Evolutionary conservation across 179 eudicot species (phyloP).

Genomic region (Silene coronaria): DNA sequence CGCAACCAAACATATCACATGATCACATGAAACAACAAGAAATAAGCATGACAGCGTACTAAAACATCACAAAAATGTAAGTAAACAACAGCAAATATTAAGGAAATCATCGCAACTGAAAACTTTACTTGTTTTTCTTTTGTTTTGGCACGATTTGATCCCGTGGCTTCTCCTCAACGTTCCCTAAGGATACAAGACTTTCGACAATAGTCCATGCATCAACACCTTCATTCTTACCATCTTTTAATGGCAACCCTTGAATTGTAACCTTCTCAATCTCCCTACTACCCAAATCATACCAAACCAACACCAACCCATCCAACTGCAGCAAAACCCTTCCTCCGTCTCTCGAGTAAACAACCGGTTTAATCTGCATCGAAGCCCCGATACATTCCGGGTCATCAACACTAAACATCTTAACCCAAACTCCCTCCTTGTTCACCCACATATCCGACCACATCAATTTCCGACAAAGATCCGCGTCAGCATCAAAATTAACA

Average conservation of each 20-base stretch:
- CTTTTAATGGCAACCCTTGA: background rate
- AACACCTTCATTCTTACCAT: background rate
- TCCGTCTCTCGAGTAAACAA: constrained; percentile 11
- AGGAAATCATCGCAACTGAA: too few species aligned
- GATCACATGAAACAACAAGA: too few species aligned
- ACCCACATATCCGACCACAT: constrained; percentile 6
- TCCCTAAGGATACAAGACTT: constrained; percentile 4
- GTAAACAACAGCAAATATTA: too few species aligned
- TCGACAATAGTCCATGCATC: background rate
- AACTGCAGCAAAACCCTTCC: background rate
- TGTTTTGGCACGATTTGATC: background rate
- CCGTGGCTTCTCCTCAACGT: background rate
- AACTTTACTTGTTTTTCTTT: constrained; percentile 5
- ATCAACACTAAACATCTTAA: constrained; percentile 4
- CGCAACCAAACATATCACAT: too few species aligned
- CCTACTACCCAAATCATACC: constrained; percentile 10
- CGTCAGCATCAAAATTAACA: background rate
- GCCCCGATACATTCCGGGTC: background rate
- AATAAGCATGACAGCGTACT: too few species aligned
- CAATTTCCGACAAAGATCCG: background rate
- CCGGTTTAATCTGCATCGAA: background rate
- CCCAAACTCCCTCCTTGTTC: background rate
- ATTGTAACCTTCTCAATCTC: background rate
- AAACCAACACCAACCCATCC: background rate
- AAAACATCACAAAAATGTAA: background rate